Evolutionary conservation across 1,139 yeast genomes (phyloP), one percentile per base, ranked within the genome.

Genomic region (Diutina siamensis): DNA sequence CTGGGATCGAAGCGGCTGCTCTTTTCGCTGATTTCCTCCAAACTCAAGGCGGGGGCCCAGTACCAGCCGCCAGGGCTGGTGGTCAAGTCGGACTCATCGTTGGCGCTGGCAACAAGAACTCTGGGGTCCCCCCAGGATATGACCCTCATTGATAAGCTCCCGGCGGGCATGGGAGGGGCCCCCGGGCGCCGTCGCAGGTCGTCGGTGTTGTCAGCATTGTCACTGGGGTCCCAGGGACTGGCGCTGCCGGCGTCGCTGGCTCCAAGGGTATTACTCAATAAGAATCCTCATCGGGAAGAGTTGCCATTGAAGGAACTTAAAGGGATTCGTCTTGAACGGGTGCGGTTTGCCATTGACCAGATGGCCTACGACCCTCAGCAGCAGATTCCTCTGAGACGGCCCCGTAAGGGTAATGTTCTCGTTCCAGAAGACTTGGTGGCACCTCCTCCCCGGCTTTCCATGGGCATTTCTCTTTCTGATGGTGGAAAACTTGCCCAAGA

Each of bases 361-460:
- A 71, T 87, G 45, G 64, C 71, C 1, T 71, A 68, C 50, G 97
- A 89, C 60, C 97, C 97, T 1, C 97, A 95, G 35, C 97, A 89
- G 57, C 97, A 88, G 60, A 84, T 89, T 49, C 97, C 97, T 1
- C 83, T 95, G 1, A 68, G 95, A 53, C 74, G 81, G 49, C 97
- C 97, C 2, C 74, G 76, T 52, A 74, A 74, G 52, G 97, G 97
- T 3, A 81, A 85, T 56, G 89, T 88, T 7, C 59, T 83, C 35
- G 77, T 87, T 12, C 87, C 89, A 0, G 86, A 81, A 44, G 92
- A 83, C 55, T 55, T 80, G 33, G 60, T 69, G 35, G 81, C 82
- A 0, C 78, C 78, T 1, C 79, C 84, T 1, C 77, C 84, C 21
- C 64, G 80, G 51, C 65, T 83, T 31, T 74, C 83, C 1, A 70